These are phyloP conservation scores for Silene coronaria DNA, from an alignment of 179 eudicot species.

Conservation along the genomic window DNA sequence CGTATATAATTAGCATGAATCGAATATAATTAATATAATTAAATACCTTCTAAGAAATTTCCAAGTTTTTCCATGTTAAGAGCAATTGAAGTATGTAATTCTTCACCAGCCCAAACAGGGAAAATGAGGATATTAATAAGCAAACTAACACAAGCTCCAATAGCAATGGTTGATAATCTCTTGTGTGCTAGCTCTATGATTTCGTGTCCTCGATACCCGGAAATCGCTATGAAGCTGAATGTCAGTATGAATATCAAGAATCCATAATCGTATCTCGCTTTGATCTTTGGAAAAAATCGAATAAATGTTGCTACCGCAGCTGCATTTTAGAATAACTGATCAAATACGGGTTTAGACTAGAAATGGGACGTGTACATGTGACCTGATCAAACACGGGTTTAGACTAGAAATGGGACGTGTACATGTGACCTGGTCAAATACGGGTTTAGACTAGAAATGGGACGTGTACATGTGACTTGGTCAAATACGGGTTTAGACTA, in stretches of 20 bases:
- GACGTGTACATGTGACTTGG: too few relatives aligned
- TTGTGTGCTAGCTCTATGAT: conserved; percentile 45
- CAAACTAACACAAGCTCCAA: conserved; percentile 48
- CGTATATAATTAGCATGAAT: neutral
- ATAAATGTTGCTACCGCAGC: conserved; percentile 44
- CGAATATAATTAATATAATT: neutral
- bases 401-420: neutral
- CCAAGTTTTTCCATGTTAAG: conserved; percentile 54
- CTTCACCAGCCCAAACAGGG: conserved; percentile 68
- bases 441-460: neutral
- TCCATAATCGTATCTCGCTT: conserved; percentile 63
- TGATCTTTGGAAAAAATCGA: conserved; percentile 48
- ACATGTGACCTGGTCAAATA: conserved; percentile 4
- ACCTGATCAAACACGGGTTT: neutral
- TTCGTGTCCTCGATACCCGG: conserved; percentile 46
- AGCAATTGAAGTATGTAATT: conserved; percentile 39
- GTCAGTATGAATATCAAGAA: conserved; percentile 55
- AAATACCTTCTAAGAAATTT: conserved; percentile 47
- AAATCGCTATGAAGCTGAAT: conserved; percentile 47
- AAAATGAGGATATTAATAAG: conserved; percentile 31
- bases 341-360: neutral
- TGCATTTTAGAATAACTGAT: conserved; percentile 28
- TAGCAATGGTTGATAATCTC: conserved; percentile 45
- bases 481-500: neutral
- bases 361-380: too few relatives aligned